Conservation (phyloP, 148 eudicot genomes). For the Silene uniflora region DNA sequence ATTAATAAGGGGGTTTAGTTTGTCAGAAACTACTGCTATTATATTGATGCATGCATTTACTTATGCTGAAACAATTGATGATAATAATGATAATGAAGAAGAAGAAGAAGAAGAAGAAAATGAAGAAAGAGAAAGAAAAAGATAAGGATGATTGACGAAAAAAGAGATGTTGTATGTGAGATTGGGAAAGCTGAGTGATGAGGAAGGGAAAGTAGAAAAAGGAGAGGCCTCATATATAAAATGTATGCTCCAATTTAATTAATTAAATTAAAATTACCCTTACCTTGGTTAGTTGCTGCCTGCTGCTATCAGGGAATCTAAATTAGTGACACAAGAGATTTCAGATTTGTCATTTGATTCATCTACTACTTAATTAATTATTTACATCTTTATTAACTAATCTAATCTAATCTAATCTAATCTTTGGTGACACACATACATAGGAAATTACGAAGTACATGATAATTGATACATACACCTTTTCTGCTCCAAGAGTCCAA, state of each 20-base stretch:
- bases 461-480: not conserved
- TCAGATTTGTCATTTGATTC: slow-evolving; percentile 11
- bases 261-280: too few relatives aligned
- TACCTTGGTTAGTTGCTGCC: too few relatives aligned
- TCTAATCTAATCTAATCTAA: not conserved
- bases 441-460: not conserved
- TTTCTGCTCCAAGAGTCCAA: not conserved
- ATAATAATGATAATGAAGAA: too few relatives aligned
- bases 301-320: not conserved
- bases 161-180: not conserved
- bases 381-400: not conserved
- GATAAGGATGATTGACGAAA: not conserved
- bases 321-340: slow-evolving; percentile 6
- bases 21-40: too few relatives aligned
- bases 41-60: too few relatives aligned
- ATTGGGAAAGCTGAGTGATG: not conserved
- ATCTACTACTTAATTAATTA: not conserved
- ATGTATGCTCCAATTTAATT: not conserved
- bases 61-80: not conserved
- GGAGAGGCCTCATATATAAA: not conserved
- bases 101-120: slow-evolving; percentile 1
- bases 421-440: too few relatives aligned
- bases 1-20: too few relatives aligned
- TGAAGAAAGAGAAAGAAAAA: not conserved
- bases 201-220: not conserved